Percentiles rank a stretch among this genome's conserved stretches.
Evolutionary conservation across 1,284 basidiomycete species (phyloP).

Genomic region (Wolfiporia cocos): DNA sequence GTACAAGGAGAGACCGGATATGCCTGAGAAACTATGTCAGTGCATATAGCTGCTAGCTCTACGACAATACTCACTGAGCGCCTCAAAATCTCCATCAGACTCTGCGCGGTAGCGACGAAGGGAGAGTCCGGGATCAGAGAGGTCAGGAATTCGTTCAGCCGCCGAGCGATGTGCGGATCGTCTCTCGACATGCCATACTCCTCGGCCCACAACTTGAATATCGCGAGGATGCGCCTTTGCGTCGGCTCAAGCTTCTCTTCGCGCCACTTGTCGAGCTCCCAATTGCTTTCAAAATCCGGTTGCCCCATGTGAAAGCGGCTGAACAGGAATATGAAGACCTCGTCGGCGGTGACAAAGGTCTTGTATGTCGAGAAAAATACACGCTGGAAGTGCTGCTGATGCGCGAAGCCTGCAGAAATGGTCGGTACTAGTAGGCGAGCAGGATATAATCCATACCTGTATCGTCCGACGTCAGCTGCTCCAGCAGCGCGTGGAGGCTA

Average conservation of each 20-base stretch:
- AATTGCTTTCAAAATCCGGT: conserved; percentile 42
- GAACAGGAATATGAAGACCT: conserved; percentile 62
- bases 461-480: conserved; percentile 57
- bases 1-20: conserved; percentile 20
- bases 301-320: conserved; percentile 54
- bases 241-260: conserved; percentile 51
- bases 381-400: conserved; percentile 40
- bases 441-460: conserved; percentile 38
- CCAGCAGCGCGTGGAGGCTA: conserved; percentile 65
- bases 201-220: conserved; percentile 57
- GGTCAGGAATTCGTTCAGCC: conserved; percentile 49
- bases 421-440: not conserved
- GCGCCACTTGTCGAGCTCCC: conserved; percentile 62
- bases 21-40: conserved; percentile 7
- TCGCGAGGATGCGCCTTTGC: conserved; percentile 48
- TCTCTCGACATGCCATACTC: conserved; percentile 55
- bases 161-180: conserved; percentile 52
- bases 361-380: conserved; percentile 77
- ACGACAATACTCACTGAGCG: conserved; percentile 38
- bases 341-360: conserved; percentile 67
- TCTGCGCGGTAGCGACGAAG: conserved; percentile 40
- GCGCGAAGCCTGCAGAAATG: not conserved
- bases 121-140: conserved; percentile 36
- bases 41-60: not conserved
- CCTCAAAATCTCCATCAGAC: conserved; percentile 46